These are phyloP conservation scores for Thermomucor indicae-seudaticae DNA, from an alignment of 371 early-diverging fungal species.

Conservation along the genomic window DNA sequence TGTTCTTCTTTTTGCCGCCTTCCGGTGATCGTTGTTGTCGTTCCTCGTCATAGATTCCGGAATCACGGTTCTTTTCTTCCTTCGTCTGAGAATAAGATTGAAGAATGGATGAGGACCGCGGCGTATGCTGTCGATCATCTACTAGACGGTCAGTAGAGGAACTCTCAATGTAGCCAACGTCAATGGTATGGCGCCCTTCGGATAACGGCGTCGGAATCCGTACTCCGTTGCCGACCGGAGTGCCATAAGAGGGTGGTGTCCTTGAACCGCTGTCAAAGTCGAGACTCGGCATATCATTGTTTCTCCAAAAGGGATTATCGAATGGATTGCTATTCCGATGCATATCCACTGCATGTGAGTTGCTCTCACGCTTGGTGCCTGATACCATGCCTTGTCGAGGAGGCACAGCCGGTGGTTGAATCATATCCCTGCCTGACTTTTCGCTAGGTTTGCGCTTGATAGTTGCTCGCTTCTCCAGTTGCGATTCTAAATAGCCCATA, in stretches of 20 bases:
- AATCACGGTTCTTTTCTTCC: background rate
- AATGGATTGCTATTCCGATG: conserved; percentile 25
- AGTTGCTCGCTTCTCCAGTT: conserved; percentile 26
- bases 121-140: background rate
- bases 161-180: background rate
- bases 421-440: background rate
- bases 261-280: conserved; percentile 10
- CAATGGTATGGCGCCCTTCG: background rate
- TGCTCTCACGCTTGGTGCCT: background rate
- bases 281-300: conserved; percentile 3
- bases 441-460: conserved; percentile 16
- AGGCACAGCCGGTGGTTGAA: too few species aligned
- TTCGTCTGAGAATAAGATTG: background rate
- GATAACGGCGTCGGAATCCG: conserved; percentile 1
- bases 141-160: background rate
- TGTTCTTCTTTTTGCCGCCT: conserved; percentile 18
- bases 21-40: background rate
- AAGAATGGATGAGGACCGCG: background rate
- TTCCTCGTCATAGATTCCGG: background rate
- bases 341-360: conserved; percentile 1
- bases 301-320: conserved; percentile 37
- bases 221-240: background rate
- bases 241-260: background rate
- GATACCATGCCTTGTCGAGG: conserved; percentile 7
- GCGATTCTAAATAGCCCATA: conserved; percentile 44